Percentiles rank a stretch among this genome's conserved stretches.
Conservation (phyloP, 768 basidiomycete genomes). For the Chiua virens region DNA sequence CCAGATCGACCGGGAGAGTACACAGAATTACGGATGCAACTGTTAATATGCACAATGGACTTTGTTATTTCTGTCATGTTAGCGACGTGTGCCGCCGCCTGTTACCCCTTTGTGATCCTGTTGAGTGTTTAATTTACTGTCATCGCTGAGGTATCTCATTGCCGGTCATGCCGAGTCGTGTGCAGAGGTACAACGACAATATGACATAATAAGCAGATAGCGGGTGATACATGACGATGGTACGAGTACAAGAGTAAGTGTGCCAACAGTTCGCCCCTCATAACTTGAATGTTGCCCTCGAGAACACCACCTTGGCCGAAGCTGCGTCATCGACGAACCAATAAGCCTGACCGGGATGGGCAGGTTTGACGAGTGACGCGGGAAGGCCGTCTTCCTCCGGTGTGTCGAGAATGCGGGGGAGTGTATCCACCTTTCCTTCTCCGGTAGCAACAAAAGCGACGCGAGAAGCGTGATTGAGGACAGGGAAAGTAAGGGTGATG, state of each 20-base stretch:
- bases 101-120: conserved; percentile 34
- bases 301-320: conserved; percentile 57
- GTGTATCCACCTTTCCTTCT: conserved; percentile 73
- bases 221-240: neutral
- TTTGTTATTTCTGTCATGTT: conserved; percentile 26
- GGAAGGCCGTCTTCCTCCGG: conserved; percentile 76
- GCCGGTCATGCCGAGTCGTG: conserved; percentile 8
- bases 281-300: conserved; percentile 57
- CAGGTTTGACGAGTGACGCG: conserved; percentile 77
- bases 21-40: conserved; percentile 90
- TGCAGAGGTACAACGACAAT: conserved; percentile 12
- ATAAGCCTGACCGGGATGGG: conserved; percentile 78
- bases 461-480: conserved; percentile 85
- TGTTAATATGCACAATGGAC: conserved; percentile 53
- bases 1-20: conserved; percentile 90
- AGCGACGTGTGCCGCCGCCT: conserved; percentile 23
- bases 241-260: conserved; percentile 27
- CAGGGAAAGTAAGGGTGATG: conserved; percentile 90
- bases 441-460: conserved; percentile 90
- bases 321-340: conserved; percentile 96
- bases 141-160: conserved; percentile 24
- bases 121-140: conserved; percentile 37
- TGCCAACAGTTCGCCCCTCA: conserved; percentile 24
- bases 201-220: conserved; percentile 17
- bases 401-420: conserved; percentile 72